Conservation (phyloP, 2,329 filamentous ascomycete genomes). For the Sphaerulina musiva region DNA sequence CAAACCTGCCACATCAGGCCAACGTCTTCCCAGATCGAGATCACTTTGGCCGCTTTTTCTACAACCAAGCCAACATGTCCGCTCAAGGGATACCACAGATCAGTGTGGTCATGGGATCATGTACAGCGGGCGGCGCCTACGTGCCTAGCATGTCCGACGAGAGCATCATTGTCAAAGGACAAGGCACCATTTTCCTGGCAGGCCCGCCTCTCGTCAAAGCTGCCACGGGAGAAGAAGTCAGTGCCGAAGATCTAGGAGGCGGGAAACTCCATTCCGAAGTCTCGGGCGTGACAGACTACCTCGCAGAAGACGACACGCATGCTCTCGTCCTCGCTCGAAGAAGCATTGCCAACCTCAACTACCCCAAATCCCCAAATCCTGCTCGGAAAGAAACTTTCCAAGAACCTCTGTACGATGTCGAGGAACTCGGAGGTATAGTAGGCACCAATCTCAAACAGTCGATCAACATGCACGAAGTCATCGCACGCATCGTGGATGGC, state of each 20-base stretch:
- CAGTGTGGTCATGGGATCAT: slow-evolving; percentile 93
- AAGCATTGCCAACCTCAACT: slow-evolving; percentile 84
- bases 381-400: slow-evolving; percentile 44
- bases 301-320: slow-evolving; percentile 90
- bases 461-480: slow-evolving; percentile 80
- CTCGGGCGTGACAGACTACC: slow-evolving; percentile 89
- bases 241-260: slow-evolving; percentile 82
- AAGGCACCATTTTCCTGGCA: slow-evolving; percentile 96
- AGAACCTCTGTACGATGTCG: slow-evolving; percentile 72
- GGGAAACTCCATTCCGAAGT: slow-evolving; percentile 84
- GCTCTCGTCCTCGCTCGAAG: slow-evolving; percentile 78
- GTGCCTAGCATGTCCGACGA: slow-evolving; percentile 97
- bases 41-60: slow-evolving; percentile 96
- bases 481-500: slow-evolving; percentile 86
- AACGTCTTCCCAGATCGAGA: slow-evolving; percentile 93
- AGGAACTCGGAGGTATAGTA: slow-evolving; percentile 80
- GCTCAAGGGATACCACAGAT: slow-evolving; percentile 84
- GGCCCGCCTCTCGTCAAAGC: slow-evolving; percentile 93
- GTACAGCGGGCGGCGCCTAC: slow-evolving; percentile 91
- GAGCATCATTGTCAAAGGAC: slow-evolving; percentile 89
- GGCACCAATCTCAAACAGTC: slow-evolving; percentile 83
- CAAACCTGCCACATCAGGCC: slow-evolving; percentile 88
- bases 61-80: slow-evolving; percentile 94
- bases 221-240: slow-evolving; percentile 87
- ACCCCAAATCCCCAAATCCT: slow-evolving; percentile 51